These are phyloP conservation scores for Chlorella variabilis DNA, from an alignment of 163 green algal species.

Conservation along the genomic window DNA sequence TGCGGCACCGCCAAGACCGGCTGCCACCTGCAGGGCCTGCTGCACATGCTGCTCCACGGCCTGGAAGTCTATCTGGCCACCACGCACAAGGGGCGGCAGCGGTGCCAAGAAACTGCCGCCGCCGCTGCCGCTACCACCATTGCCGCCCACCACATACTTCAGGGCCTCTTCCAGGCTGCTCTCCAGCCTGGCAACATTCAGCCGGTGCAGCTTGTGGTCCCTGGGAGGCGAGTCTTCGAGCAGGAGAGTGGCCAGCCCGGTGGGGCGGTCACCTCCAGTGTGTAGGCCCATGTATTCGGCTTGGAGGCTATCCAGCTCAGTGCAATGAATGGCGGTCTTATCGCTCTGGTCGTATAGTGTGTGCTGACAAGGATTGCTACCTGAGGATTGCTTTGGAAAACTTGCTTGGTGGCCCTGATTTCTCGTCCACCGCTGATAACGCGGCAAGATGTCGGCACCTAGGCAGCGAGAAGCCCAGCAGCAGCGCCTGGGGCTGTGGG, in stretches of 20 bases:
- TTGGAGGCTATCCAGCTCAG: too few species aligned
- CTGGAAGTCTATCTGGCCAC: neutral
- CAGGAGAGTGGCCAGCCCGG: neutral
- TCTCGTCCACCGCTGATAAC: too few species aligned
- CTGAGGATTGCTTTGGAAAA: too few species aligned
- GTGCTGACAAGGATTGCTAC: too few species aligned
- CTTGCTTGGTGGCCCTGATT: too few species aligned
- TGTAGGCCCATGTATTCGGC: neutral
- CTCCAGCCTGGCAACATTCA: neutral
- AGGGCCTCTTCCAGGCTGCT: neutral
- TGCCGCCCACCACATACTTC: neutral
- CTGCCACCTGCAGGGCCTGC: neutral
- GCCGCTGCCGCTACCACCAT: neutral
- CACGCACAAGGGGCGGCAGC: neutral
- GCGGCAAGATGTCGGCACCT: too few species aligned
- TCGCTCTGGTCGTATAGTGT: too few species aligned
- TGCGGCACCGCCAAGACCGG: neutral
- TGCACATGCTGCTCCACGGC: conserved; percentile 3
- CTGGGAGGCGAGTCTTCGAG: neutral
- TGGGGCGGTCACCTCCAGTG: neutral
- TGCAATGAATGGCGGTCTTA: too few species aligned
- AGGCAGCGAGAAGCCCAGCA: too few species aligned
- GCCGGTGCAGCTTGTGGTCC: neutral
- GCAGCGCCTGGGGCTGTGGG: too few species aligned
- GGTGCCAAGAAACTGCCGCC: neutral